Evolutionary conservation across 306 rosid species (phyloP), one percentile per base, ranked within the genome.

Genomic region (Castanea mollissima): DNA sequence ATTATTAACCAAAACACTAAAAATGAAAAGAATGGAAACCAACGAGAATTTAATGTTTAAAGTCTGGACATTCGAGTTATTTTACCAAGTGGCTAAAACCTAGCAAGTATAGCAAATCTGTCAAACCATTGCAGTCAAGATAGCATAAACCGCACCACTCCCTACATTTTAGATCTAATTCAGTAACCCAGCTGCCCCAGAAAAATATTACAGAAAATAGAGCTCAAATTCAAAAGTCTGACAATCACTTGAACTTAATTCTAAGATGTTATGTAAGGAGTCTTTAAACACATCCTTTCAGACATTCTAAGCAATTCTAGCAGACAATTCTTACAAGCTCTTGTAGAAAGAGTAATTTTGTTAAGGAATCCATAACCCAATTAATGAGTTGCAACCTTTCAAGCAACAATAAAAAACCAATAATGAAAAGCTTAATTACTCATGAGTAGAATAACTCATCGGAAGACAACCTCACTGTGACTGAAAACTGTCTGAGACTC

Each of bases 401-500:
- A 34, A 9, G 25, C 25, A 34, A 34, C 27, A 19, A 19, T 23
- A 18, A 7, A 34, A 19, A 67, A 16, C 20, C 21, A 56, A 27
- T 13, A 32, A 34, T 2, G 21, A 74, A 31, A 29, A 18, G 19
- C 74, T 77, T 54, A 46, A 41, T 25, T n/a, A 74, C 57, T 35
- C 54, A 44, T 5, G 77, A 59, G 52, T 49, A 74, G 35, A 59
- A 15, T 2, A 54, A 20, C 27, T 60, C 49, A 67, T 75, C 8
- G 51, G 67, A 52, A 15, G 56, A 65, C 73, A 63, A 15, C 49
- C 72, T 68, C 68, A 31, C 71, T 10, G 6, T 60, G 23, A 68
- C 72, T 19, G 25, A 73, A 65, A 67, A 32, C 72, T 32, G 76
- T 76, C 80, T 41, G 46, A 41, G 46, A 41, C 46, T 41, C 12